Base-by-base conservation (phyloP, 495 filamentous ascomycete species). In the Aspergillus steynii region DNA sequence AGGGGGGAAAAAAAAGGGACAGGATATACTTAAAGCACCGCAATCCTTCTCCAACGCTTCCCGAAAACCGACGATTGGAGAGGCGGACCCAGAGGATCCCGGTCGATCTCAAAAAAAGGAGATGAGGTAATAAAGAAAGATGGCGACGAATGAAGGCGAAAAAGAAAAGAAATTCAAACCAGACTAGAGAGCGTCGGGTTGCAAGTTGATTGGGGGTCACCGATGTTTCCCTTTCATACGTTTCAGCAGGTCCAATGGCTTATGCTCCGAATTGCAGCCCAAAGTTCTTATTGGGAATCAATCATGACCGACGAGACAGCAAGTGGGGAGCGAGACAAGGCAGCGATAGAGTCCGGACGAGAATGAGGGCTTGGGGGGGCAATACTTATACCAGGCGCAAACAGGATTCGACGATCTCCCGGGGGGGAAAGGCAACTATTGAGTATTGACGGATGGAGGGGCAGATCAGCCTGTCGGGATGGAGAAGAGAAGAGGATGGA, bases 321-420 rank as follows among this genome's bases (percentile, higher is more conserved):
- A 25, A 53, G 50, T 27, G 49, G 34, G 32, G 55, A 48, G 53
- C 31, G 55, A 55, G 55, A 49, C 29, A 53, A 47, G 3, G 25
- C 6, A 61, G 56, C 29, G 46, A 29, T 26, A 50, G 26, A 46
- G 55, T 34, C 6, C 3, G 59, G 58, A 49, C 58, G 52, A 37
- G 54, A 62, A 57, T 8, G 9, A 42, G 37, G 3, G 10, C 14
- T 34, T 20, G 20, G 20, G 31, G 31, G 31, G 31, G 31, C 31
- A 42, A 14, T 64, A 68, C 65, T 68, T 68, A 65, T 68, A 68
- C 10, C 31, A 34, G 31, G 31, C 31, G 31, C 31, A 34, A 34
- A 34, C 31, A 34, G 31, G 31, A 34, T 34, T 4, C 3, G 7
- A 4, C 31, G 31, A 32, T 32, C 31, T 32, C 4, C 31, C 31